phyloP scores from a whole-genome alignment of 352 stramenopile species.

The Phytophthora fragariaefolia region DNA sequence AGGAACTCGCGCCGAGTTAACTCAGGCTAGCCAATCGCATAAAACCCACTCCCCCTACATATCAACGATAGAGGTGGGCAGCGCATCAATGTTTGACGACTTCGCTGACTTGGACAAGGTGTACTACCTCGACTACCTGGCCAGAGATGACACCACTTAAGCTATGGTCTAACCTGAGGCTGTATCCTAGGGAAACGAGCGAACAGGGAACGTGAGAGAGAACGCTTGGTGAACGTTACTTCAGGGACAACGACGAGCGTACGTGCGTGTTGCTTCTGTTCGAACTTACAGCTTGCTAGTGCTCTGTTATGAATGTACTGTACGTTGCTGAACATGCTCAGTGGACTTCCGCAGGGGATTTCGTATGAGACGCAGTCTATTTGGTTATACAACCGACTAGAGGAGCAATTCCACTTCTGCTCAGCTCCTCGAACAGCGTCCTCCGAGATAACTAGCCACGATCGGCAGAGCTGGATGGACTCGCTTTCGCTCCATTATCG shows the following conservation, averaged over 20 bases:
- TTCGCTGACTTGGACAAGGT: too few relatives aligned
- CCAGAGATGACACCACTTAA: background rate
- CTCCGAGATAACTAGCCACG: too few relatives aligned
- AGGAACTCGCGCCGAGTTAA: constrained; percentile 1
- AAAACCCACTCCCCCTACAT: background rate
- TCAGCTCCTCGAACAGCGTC: too few relatives aligned
- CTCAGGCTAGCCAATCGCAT: background rate
- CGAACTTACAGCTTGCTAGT: too few relatives aligned
- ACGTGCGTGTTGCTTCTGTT: background rate
- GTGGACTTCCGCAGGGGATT: too few relatives aligned
- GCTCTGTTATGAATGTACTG: too few relatives aligned
- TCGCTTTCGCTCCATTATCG: too few relatives aligned
- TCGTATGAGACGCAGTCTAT: too few relatives aligned
- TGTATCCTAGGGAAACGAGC: background rate
- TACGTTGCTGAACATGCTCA: too few relatives aligned
- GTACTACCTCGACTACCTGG: constrained; percentile 1
- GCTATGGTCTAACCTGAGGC: background rate
- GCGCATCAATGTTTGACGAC: background rate
- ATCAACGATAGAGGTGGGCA: background rate
- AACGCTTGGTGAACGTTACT: background rate
- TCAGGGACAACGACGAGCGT: background rate
- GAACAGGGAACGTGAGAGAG: background rate
- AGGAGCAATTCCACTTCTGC: too few relatives aligned
- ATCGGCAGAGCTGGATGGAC: too few relatives aligned
- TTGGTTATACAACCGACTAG: too few relatives aligned